Percentiles rank a stretch among this genome's conserved stretches.
Evolutionary conservation across 805 yeast species (phyloP).

Genomic region (Huiozyma naganishii): DNA sequence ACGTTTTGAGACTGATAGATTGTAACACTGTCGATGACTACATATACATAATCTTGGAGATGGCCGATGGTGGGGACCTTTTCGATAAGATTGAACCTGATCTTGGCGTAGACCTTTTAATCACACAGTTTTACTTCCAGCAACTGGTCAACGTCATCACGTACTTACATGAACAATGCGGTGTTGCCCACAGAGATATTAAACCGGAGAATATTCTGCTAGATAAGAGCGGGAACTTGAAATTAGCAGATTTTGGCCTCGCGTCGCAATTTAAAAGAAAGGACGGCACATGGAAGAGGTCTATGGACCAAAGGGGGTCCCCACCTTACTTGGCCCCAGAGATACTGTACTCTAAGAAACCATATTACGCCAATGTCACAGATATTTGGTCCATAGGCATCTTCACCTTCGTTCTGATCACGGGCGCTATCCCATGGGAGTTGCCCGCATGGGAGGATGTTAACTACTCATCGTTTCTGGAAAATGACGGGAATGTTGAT

Average conservation of each 20-base stretch:
- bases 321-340: conserved; percentile 80
- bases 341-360: conserved; percentile 29
- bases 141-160: conserved; percentile 53
- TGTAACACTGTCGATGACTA: conserved; percentile 46
- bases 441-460: conserved; percentile 44
- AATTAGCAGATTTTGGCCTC: conserved; percentile 69
- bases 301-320: conserved; percentile 53
- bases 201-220: conserved; percentile 67
- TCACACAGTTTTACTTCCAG: conserved; percentile 58
- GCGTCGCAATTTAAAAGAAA: conserved; percentile 49
- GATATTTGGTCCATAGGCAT: conserved; percentile 68
- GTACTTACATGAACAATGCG: conserved; percentile 51
- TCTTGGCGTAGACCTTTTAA: conserved; percentile 52
- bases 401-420: conserved; percentile 47
- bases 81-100: conserved; percentile 75
- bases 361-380: conserved; percentile 45
- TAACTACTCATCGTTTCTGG: conserved; percentile 34
- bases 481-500: conserved; percentile 36
- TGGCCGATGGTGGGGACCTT: conserved; percentile 65
- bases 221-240: conserved; percentile 53
- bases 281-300: conserved; percentile 37
- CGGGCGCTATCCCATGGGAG: conserved; percentile 69
- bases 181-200: conserved; percentile 62
- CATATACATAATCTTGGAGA: conserved; percentile 57
- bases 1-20: conserved; percentile 44